These are phyloP conservation scores for Penicillium roqueforti DNA, from an alignment of 495 filamentous ascomycete genomes.

Conservation along the genomic window DNA sequence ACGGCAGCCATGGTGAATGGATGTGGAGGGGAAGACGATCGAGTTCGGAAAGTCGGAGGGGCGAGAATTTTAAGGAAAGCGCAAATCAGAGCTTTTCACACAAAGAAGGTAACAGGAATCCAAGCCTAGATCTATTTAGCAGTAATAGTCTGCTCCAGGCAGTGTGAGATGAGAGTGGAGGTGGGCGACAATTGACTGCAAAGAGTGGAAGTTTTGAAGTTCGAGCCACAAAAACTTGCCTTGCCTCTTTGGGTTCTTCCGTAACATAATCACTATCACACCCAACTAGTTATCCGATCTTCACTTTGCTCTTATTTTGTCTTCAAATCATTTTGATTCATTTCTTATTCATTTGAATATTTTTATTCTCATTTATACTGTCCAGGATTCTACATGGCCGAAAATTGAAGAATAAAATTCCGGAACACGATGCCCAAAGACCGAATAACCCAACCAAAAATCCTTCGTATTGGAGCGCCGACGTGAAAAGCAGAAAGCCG, in stretches of 20 bases:
- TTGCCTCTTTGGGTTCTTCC: conserved; percentile 40
- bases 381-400: not conserved
- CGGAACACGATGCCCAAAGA: conserved; percentile 1
- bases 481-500: conserved; percentile 22
- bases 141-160: conserved; percentile 43
- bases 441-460: conserved; percentile 9
- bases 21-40: conserved; percentile 18
- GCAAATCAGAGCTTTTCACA: conserved; percentile 20
- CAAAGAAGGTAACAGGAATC: conserved; percentile 1
- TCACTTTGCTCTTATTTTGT: not conserved
- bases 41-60: conserved; percentile 22
- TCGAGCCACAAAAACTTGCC: conserved; percentile 33
- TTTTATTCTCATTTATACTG: not conserved
- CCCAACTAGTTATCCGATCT: not conserved
- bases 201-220: conserved; percentile 36
- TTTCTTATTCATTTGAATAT: not conserved
- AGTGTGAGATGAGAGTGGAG: conserved; percentile 23
- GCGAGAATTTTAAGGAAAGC: conserved; percentile 35
- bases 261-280: conserved; percentile 8
- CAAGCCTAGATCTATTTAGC: conserved; percentile 6
- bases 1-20: conserved; percentile 38
- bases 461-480: conserved; percentile 11
- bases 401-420: conserved; percentile 5
- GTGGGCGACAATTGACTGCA: conserved; percentile 18
- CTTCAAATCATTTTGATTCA: not conserved